Conservation (phyloP, 495 filamentous ascomycete species). For the Glutinoglossum americanum region DNA sequence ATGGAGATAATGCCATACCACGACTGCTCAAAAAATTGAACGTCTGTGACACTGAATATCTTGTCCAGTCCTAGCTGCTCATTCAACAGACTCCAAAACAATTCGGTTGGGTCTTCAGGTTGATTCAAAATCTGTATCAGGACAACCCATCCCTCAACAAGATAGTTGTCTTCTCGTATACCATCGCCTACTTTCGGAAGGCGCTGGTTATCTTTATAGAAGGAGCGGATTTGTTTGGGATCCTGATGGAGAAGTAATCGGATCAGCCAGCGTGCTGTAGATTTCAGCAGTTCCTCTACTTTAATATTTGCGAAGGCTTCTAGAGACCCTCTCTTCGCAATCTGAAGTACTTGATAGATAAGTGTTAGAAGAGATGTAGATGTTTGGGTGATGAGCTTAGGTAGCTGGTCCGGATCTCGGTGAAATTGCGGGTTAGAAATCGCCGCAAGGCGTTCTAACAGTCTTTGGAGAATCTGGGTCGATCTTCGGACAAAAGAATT, state of each 20-base stretch:
- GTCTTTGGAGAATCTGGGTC: not conserved
- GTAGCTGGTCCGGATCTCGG: no score
- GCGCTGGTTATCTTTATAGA: conserved; percentile 40
- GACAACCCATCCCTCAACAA: conserved; percentile 45
- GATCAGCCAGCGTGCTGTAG: conserved; percentile 17
- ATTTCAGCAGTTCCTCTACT: conserved; percentile 23
- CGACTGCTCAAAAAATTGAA: conserved; percentile 35
- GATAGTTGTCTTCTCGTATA: conserved; percentile 33
- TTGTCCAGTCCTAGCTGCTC: conserved; percentile 17
- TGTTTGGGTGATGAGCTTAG: not conserved
- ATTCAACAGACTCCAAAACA: conserved; percentile 39
- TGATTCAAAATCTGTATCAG: conserved; percentile 34
- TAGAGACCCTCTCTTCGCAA: not conserved
- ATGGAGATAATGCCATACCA: conserved; percentile 61
- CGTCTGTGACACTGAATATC: conserved; percentile 22
- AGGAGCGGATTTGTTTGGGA: conserved; percentile 27
- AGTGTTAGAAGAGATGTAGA: not conserved
- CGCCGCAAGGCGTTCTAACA: not conserved
- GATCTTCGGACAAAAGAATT: conserved; percentile 7
- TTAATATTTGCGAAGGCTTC: not conserved
- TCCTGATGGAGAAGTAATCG: conserved; percentile 25
- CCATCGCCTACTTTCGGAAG: conserved; percentile 36
- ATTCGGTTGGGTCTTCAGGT: conserved; percentile 20
- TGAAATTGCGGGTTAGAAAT: not conserved
- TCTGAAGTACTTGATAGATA: not conserved